Base-by-base conservation (phyloP, 495 filamentous ascomycete species). In the Glonium stellatum region DNA sequence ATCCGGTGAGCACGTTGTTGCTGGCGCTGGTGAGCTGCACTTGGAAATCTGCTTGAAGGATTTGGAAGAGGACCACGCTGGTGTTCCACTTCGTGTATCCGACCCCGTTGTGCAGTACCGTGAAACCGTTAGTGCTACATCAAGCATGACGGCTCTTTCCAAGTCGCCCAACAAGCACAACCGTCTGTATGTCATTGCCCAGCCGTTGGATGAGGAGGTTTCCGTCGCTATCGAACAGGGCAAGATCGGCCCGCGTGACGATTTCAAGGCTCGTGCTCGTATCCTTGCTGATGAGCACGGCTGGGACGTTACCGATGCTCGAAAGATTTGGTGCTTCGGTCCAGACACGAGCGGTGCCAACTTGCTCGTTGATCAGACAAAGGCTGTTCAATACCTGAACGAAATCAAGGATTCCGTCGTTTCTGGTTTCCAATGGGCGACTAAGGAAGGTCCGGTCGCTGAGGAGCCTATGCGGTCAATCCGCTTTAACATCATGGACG, bases 131-230 rank as follows among this genome's bases (percentile, higher is more conserved):
- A 75, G 77, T 64, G 83, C 53, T 62, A 78, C 77, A 62, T 96
- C 92, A 54, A 88, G 84, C 80, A 97, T 97, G 65, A 96, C 91
- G 72, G 93, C 93, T 58, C 82, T 99, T 61, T 99, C 93, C 71
- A 99, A 99, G 83, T 99, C 93, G 11, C 93, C 93, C 77, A 99
- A 99, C 84, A 99, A 99, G 89, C 93, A 99, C 87, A 99, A 99
- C 80, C 90, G 93, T 86, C 83, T 99, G 18, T 99, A 97, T 82
- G 82, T 99, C 74, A 84, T 82, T 71, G 93, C 93, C 60, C 74
- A 89, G 77, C 95, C 93, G 59, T 78, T 99, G 44, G 84, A 81
- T 10, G 93, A 99, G 80, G 93, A 97, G 62, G 86, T 97, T 54
- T 80, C 88, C 61, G 84, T 84, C 68, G 88, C 86, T 70, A 99